Base-by-base conservation (phyloP, 352 stramenopile genomes). In the Phytophthora megakarya region DNA sequence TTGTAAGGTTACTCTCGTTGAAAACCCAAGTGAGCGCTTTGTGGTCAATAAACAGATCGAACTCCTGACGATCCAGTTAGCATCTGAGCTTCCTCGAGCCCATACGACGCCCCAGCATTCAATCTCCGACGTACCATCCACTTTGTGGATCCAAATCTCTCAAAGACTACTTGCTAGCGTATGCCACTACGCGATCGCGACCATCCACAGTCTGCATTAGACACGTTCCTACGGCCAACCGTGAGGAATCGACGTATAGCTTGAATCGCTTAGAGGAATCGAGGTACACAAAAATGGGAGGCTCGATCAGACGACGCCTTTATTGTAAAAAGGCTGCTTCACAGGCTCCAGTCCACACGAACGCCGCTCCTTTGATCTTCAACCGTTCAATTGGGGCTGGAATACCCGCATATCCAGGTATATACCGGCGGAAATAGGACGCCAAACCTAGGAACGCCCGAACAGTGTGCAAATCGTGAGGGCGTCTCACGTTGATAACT, bases 171-270 rank as follows among this genome's bases (percentile, higher is more conserved):
- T 58, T 58, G 26, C 35, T 58, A 6, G 49, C 37, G 38, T 49
- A 59, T 0, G 50, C 22, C 0, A 59, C 18, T 0, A 30, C 38
- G 1, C 50, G 50, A 3, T 59, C 50, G 0, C 47, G 33, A 13
- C 33, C 47, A 15, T 55, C 47, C 5, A 55, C 21, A n/a, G 35
- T 37, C 11, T 59, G 50, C 38, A 47, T 59, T 2, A 55, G 19
- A 19, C 50, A 59, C 9, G 50, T 38, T 1, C 50, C 50, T n/a
- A 49, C 38, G 1, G 38, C 50, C 8, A 42, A 19, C 1, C 16
- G 22, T 1, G 50, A 59, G 0, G 50, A 59, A 21, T 49, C 38
- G 0, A 59, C 50, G n/a, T 58, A 46, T 8, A 58, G 13, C 5
- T 58, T 47, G 16, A 59, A 42, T 1, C 50, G 23, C n/a, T 59